Conservation (phyloP, 1,284 basidiomycete genomes). For the Ceratobasidium sp. region DNA sequence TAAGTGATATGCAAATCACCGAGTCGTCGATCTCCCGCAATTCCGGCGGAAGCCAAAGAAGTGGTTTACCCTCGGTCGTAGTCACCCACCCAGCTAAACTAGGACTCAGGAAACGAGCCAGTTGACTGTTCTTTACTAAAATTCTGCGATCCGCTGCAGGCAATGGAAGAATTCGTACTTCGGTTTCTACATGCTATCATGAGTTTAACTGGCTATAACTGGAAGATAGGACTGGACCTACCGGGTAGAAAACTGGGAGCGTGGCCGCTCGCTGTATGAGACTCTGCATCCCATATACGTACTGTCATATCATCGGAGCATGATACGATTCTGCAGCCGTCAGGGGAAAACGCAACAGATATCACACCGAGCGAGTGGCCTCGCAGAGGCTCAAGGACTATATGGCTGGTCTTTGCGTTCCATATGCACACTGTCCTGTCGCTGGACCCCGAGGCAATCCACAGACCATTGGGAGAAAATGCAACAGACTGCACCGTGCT, state of each 20-base stretch:
- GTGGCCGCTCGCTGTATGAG: no score
- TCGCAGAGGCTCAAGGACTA: neutral
- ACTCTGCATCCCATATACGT: no score
- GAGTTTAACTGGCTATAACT: no score
- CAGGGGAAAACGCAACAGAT: neutral
- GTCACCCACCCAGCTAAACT: neutral
- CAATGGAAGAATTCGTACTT: no score
- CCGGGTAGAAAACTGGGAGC: no score
- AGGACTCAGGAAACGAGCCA: neutral
- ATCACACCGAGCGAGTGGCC: neutral
- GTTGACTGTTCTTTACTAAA: neutral
- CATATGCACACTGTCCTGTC: conserved; percentile 36
- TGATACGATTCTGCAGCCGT: neutral
- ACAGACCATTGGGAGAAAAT: no score
- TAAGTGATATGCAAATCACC: neutral
- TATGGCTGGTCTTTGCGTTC: conserved; percentile 17
- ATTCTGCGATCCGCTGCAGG: no score
- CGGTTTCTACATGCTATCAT: no score
- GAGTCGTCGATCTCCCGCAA: neutral
- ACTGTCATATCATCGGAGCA: no score
- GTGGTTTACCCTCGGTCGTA: neutral
- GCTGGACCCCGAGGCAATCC: conserved; percentile 38
- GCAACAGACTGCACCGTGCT: no score
- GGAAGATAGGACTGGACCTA: no score
- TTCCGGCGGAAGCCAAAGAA: neutral